Evolutionary conservation across 2,329 filamentous ascomycete genomes (phyloP).

Genomic region (Ascosphaera apis): DNA sequence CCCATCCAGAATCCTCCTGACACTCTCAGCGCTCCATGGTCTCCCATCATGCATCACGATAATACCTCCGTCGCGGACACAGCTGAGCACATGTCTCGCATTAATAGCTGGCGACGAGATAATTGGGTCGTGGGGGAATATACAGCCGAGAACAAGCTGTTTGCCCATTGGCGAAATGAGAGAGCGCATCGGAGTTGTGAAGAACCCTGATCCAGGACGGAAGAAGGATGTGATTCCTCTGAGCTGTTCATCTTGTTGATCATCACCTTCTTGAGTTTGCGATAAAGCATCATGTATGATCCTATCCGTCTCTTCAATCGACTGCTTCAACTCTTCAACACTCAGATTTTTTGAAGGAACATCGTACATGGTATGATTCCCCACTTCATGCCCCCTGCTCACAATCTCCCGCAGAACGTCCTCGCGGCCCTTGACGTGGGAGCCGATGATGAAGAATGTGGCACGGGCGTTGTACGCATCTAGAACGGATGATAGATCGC

Average conservation of each 20-base stretch:
- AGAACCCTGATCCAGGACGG: conserved; percentile 66
- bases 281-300: conserved; percentile 36
- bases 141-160: conserved; percentile 52
- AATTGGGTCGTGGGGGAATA: conserved; percentile 86
- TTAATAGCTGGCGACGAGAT: conserved; percentile 47
- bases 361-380: conserved; percentile 77
- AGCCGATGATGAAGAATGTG: conserved; percentile 76
- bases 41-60: conserved; percentile 72
- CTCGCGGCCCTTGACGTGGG: conserved; percentile 39
- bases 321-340: conserved; percentile 32
- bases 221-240: conserved; percentile 42
- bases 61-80: conserved; percentile 52
- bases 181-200: conserved; percentile 44
- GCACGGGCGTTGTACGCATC: conserved; percentile 42
- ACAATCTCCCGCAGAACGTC: conserved; percentile 34
- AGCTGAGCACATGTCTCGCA: conserved; percentile 56
- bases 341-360: conserved; percentile 45
- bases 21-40: conserved; percentile 63
- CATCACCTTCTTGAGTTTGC: conserved; percentile 13
- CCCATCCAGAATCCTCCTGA: conserved; percentile 48
- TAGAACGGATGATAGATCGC: conserved; percentile 46
- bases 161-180: conserved; percentile 40
- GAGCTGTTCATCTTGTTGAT: conserved; percentile 1
- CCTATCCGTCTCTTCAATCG: conserved; percentile 42
- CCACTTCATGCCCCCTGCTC: conserved; percentile 45